Evolutionary conservation across 2,329 filamentous ascomycete genomes (phyloP).

Genomic region (Penicillium sp.): DNA sequence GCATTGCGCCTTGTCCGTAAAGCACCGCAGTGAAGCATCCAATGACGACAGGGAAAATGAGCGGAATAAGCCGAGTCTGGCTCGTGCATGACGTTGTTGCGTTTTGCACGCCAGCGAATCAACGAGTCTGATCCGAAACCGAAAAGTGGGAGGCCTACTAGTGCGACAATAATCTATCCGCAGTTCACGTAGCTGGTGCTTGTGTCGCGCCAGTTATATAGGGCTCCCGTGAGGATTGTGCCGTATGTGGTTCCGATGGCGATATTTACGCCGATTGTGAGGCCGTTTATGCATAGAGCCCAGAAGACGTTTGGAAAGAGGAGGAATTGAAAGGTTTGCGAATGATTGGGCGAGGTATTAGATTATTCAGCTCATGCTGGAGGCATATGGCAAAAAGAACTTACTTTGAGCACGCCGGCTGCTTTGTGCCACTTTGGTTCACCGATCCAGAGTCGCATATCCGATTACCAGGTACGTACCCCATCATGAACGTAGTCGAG

Average conservation of each 20-base stretch:
- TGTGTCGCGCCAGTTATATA: conserved; percentile 40
- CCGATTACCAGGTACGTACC: conserved; percentile 35
- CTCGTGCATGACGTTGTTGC: conserved; percentile 43
- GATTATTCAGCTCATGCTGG: too few relatives aligned
- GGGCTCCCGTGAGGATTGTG: conserved; percentile 32
- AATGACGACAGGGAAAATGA: conserved; percentile 39
- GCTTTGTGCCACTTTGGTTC: conserved; percentile 39
- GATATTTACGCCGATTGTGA: conserved; percentile 44
- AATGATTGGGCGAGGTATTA: neutral
- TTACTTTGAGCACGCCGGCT: conserved; percentile 21
- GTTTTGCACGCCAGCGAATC: conserved; percentile 28
- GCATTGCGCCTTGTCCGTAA: conserved; percentile 38
- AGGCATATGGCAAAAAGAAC: neutral
- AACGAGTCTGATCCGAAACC: conserved; percentile 42
- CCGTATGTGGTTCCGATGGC: conserved; percentile 47
- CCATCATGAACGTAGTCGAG: conserved; percentile 40
- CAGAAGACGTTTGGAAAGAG: conserved; percentile 47
- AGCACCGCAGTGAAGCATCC: conserved; percentile 41
- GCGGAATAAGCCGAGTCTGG: conserved; percentile 36
- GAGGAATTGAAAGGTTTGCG: conserved; percentile 33
- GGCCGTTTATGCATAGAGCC: conserved; percentile 42
- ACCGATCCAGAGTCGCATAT: conserved; percentile 44
- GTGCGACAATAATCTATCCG: conserved; percentile 41
- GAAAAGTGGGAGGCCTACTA: conserved; percentile 41
- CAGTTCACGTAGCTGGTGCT: conserved; percentile 39